Percentiles rank a stretch among this genome's conserved stretches.
Conservation (phyloP, 495 filamentous ascomycete genomes). For the Aspergillus egyptiacus region DNA sequence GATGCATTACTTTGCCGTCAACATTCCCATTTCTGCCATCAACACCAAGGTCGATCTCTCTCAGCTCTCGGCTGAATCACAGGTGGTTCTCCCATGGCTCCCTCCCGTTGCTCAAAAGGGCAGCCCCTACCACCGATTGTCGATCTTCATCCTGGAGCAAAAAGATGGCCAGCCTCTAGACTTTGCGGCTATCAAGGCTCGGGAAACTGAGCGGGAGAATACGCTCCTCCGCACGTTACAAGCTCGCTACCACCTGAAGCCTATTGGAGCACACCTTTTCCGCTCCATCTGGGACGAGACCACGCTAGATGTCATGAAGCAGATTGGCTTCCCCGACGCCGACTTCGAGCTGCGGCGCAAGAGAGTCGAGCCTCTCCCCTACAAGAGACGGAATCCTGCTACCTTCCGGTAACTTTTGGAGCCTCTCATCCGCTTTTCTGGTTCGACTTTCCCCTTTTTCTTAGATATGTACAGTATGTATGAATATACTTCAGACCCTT, state of each 20-base stretch:
- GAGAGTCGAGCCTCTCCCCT: conserved; percentile 53
- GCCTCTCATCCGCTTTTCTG: conserved; percentile 5
- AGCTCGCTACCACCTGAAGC: conserved; percentile 57
- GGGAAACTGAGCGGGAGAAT: conserved; percentile 49
- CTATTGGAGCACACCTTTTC: conserved; percentile 83
- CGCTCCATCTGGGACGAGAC: conserved; percentile 82
- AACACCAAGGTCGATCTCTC: conserved; percentile 47
- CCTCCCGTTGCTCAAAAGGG: conserved; percentile 86
- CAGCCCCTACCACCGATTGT: conserved; percentile 81
- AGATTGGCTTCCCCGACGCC: conserved; percentile 64
- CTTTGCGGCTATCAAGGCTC: conserved; percentile 49
- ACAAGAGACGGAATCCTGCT: conserved; percentile 49
- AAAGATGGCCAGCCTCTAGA: conserved; percentile 55
- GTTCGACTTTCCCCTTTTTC: conserved; percentile 20
- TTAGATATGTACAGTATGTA: conserved; percentile 45
- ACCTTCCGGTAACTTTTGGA: conserved; percentile 32
- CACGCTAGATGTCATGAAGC: conserved; percentile 78
- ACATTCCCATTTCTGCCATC: conserved; percentile 54
- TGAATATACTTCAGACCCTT: conserved; percentile 41
- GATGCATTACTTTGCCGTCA: conserved; percentile 78
- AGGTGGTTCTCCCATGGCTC: conserved; percentile 73
- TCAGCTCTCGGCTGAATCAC: conserved; percentile 46
- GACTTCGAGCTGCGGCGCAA: conserved; percentile 80
- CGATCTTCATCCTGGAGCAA: conserved; percentile 80
- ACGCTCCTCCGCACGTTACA: conserved; percentile 69